Percentiles rank a stretch among this genome's conserved stretches.
Conservation (phyloP, 177 flowering plant species). For the Vitis hybrid region DNA sequence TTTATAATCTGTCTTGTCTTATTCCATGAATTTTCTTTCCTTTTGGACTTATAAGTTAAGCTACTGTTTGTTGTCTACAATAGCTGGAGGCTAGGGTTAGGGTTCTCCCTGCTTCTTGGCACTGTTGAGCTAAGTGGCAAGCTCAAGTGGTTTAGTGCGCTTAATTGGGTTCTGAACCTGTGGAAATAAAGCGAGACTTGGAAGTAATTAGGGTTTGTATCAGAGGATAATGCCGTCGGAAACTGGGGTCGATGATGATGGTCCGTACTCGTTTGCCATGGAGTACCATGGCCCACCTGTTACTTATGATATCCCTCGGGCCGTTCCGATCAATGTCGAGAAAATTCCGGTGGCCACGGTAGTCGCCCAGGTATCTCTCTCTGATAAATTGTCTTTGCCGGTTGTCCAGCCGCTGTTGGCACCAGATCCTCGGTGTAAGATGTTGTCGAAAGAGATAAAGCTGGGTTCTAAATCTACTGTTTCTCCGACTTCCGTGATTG, state of each 20-base stretch:
- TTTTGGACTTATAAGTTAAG: neutral
- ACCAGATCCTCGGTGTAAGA: constrained; percentile 24
- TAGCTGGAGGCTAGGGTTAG: neutral
- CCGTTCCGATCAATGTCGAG: constrained; percentile 65
- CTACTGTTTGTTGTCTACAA: neutral
- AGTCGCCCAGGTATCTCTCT: constrained; percentile 31
- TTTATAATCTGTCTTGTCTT: neutral
- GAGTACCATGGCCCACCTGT: constrained; percentile 88
- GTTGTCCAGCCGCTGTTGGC: constrained; percentile 70
- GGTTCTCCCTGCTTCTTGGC: neutral
- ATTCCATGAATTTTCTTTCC: neutral
- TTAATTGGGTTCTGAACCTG: neutral
- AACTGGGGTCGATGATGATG: constrained; percentile 27
- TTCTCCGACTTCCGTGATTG: constrained; percentile 63
- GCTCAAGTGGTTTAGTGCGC: no score
- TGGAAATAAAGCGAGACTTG: neutral
- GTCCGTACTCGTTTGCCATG: constrained; percentile 67
- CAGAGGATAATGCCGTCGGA: constrained; percentile 32
- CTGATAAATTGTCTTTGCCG: constrained; percentile 49
- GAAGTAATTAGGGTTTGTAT: constrained; percentile 17
- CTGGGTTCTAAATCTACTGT: constrained; percentile 24
- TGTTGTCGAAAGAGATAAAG: constrained; percentile 34
- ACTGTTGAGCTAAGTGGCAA: no score
- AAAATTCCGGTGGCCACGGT: constrained; percentile 73
- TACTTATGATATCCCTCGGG: constrained; percentile 57